phyloP scores from a whole-genome alignment of 768 basidiomycete genomes.

The Russula griseocarnosa region DNA sequence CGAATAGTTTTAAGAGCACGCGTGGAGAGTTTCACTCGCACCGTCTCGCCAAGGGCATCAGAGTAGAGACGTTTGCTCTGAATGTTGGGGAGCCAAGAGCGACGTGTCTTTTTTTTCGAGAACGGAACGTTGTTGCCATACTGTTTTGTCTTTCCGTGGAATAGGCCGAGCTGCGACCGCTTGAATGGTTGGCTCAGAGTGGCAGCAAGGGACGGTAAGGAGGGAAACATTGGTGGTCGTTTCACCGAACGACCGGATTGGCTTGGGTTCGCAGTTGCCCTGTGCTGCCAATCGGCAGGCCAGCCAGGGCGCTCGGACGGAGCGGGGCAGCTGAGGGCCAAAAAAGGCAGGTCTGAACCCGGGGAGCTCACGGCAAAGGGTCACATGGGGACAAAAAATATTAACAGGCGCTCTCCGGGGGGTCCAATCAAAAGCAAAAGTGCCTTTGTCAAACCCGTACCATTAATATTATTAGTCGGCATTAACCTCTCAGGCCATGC shows the following conservation, averaged over 20 bases:
- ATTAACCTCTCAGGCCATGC: conserved; percentile 7
- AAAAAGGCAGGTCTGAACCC: conserved; percentile 22
- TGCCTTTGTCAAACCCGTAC: not conserved
- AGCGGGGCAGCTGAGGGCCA: not conserved
- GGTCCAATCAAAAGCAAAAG: not conserved
- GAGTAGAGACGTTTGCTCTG: conserved; percentile 72
- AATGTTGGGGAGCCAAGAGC: conserved; percentile 86
- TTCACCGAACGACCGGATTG: not conserved
- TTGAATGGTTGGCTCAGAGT: conserved; percentile 68
- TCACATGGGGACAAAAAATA: conserved; percentile 17
- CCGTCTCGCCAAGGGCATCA: conserved; percentile 51
- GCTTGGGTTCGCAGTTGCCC: not conserved
- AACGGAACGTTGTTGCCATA: conserved; percentile 88
- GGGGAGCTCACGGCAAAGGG: not conserved
- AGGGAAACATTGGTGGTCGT: conserved; percentile 38
- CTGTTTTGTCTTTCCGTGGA: conserved; percentile 74
- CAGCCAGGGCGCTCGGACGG: conserved; percentile 2
- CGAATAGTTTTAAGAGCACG: conserved; percentile 77
- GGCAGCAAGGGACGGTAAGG: conserved; percentile 32
- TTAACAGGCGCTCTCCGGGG: not conserved
- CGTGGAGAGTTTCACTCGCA: conserved; percentile 70
- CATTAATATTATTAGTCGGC: conserved; percentile 1
- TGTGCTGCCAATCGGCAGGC: not conserved
- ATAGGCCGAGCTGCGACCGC: conserved; percentile 74
- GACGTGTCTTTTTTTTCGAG: conserved; percentile 81